A percentile compares a stretch with the other conserved stretches of the same genome.
Evolutionary conservation across 352 stramenopile genomes (phyloP).

Genomic region (Pythium aphanidermatum): DNA sequence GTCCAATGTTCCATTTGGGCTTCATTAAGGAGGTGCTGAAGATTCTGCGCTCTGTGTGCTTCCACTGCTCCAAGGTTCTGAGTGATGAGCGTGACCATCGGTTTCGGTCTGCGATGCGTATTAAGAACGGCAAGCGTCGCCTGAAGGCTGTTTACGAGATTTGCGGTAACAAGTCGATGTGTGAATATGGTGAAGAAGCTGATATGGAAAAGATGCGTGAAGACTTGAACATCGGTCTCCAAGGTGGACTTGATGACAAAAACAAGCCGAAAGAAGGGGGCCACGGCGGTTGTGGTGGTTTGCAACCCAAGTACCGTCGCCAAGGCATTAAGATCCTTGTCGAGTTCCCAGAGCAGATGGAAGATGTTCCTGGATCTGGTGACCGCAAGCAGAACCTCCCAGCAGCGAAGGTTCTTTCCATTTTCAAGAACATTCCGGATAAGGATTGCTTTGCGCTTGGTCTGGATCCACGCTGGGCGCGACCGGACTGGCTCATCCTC

Average conservation of each 20-base stretch:
- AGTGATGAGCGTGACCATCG: constrained; percentile 88
- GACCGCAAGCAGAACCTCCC: constrained; percentile 97
- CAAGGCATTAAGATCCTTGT: constrained; percentile 94
- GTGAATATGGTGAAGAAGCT: constrained; percentile 76
- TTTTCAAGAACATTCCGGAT: constrained; percentile 97
- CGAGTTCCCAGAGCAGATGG: constrained; percentile 94
- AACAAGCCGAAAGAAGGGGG: constrained; percentile 74
- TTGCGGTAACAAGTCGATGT: constrained; percentile 88
- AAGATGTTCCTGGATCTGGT: constrained; percentile 89
- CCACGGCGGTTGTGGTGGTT: constrained; percentile 73
- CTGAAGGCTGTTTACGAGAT: constrained; percentile 95
- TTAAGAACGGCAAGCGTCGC: constrained; percentile 86
- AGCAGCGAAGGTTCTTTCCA: constrained; percentile 92
- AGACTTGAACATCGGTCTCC: constrained; percentile 80
- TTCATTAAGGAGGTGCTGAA: constrained; percentile 97
- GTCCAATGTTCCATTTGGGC: constrained; percentile 97
- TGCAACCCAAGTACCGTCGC: constrained; percentile 95
- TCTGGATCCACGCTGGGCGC: constrained; percentile 91
- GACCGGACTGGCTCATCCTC: constrained; percentile 98
- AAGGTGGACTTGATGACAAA: constrained; percentile 79
- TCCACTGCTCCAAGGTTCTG: constrained; percentile 95
- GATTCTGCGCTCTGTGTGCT: constrained; percentile 94
- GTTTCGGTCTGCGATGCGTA: constrained; percentile 78
- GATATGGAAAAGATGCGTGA: constrained; percentile 89
- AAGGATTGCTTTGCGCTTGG: constrained; percentile 94